Conservation (phyloP, 306 rosid genomes). For the Macrotyloma uniflorum region DNA sequence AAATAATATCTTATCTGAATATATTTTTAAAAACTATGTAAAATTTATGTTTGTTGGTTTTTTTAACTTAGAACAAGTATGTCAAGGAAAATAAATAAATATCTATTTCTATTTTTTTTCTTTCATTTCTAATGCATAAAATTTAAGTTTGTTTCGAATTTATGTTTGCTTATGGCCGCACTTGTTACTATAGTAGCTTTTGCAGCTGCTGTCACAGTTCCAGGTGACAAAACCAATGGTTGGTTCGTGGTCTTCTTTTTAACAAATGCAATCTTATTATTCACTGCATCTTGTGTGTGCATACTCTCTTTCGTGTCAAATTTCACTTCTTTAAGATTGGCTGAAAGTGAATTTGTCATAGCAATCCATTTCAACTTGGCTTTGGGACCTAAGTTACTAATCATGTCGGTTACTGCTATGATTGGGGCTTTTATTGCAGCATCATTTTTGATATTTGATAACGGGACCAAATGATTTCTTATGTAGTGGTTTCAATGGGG, state of each 20-base stretch:
- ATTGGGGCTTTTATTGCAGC: slow-evolving; percentile 10
- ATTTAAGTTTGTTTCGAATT: no score
- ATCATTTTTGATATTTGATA: slow-evolving; percentile 21
- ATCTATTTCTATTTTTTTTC: no score
- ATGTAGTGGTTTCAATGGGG: not conserved
- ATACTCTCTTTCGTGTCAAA: not conserved
- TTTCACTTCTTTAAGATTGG: not conserved
- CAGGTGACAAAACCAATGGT: no score
- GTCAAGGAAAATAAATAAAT: no score
- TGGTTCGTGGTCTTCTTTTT: slow-evolving; percentile 2
- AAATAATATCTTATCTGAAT: no score
- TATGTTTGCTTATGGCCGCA: no score
- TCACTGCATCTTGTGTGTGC: not conserved
- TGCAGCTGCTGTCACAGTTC: not conserved
- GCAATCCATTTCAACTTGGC: not conserved
- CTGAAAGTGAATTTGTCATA: not conserved
- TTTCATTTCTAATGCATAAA: no score
- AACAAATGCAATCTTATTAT: not conserved
- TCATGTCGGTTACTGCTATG: not conserved
- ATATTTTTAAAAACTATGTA: no score
- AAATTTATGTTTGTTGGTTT: no score
- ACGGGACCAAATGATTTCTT: not conserved
- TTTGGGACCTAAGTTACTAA: not conserved
- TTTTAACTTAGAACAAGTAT: no score
- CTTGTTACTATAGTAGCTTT: not conserved